phyloP scores from a whole-genome alignment of 768 basidiomycete genomes.

The Suillus variegatus region DNA sequence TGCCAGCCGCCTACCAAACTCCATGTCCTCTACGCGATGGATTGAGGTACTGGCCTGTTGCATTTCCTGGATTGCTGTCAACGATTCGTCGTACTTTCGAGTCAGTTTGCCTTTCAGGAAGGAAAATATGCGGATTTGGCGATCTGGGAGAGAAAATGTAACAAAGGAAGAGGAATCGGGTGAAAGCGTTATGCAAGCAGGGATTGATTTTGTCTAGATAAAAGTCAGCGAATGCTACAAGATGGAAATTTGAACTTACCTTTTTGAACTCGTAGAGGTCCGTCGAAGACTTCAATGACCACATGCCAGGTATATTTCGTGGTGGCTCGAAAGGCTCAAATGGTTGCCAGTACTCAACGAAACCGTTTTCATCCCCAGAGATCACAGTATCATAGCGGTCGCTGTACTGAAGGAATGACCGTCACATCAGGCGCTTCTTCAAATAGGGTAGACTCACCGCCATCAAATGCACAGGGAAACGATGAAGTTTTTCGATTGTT shows the following conservation, averaged over 20 bases:
- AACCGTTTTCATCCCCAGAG: slow-evolving; percentile 92
- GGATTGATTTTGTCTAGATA: slow-evolving; percentile 81
- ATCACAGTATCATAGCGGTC: slow-evolving; percentile 89
- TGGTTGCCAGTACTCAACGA: slow-evolving; percentile 96
- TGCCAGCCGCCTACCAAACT: slow-evolving; percentile 95
- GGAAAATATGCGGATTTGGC: slow-evolving; percentile 91
- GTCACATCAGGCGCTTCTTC: slow-evolving; percentile 1
- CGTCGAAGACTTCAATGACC: slow-evolving; percentile 89
- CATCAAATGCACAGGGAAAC: slow-evolving; percentile 90
- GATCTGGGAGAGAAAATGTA: slow-evolving; percentile 91
- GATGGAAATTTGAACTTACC: slow-evolving; percentile 40
- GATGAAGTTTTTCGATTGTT: slow-evolving; percentile 76
- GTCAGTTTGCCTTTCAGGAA: slow-evolving; percentile 88
- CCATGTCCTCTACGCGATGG: slow-evolving; percentile 96
- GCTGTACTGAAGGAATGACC: slow-evolving; percentile 64
- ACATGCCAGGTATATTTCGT: slow-evolving; percentile 73
- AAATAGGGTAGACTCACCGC: slow-evolving; percentile 51
- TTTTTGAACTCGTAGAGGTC: slow-evolving; percentile 99
- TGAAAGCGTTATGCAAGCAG: slow-evolving; percentile 90
- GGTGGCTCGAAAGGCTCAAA: slow-evolving; percentile 86
- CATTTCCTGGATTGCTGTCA: slow-evolving; percentile 95
- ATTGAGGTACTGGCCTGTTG: slow-evolving; percentile 96
- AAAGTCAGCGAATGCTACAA: slow-evolving; percentile 6
- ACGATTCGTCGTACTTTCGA: slow-evolving; percentile 93
- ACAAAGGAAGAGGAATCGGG: slow-evolving; percentile 89